phyloP scores from a whole-genome alignment of 257 asterid genomes.

The Przewalskia tangutica region DNA sequence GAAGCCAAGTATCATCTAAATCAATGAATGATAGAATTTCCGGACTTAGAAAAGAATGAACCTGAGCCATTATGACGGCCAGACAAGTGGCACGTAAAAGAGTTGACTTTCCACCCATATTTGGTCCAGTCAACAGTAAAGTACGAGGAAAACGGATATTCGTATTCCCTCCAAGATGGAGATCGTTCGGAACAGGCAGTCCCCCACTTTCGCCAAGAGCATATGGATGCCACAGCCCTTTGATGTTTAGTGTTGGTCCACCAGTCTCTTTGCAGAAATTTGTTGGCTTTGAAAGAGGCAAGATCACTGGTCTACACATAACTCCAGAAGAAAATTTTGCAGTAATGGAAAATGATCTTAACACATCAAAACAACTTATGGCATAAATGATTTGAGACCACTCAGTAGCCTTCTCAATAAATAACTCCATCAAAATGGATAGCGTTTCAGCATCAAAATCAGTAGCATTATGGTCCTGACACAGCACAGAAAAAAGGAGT shows the following conservation, averaged over 20 bases:
- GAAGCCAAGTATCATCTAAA: conserved; percentile 1
- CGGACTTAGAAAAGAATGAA: conserved; percentile 12
- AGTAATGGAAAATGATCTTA: conserved; percentile 74
- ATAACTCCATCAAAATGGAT: conserved; percentile 68
- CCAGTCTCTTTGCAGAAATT: conserved; percentile 27
- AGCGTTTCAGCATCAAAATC: conserved; percentile 66
- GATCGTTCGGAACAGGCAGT: conserved; percentile 75
- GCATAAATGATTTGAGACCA: conserved; percentile 86
- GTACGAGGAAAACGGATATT: conserved; percentile 40
- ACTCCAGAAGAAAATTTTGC: conserved; percentile 52
- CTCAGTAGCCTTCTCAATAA: conserved; percentile 66
- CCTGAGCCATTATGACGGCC: conserved; percentile 94
- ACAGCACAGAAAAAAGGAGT: conserved; percentile 16
- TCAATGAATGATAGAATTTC: conserved; percentile 2
- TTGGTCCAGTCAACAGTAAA: conserved; percentile 88
- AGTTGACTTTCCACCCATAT: conserved; percentile 97
- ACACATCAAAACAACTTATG: conserved; percentile 69
- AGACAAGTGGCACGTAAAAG: conserved; percentile 91
- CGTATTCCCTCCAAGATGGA: conserved; percentile 61
- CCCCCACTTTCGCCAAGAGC: conserved; percentile 73
- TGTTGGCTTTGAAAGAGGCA: conserved; percentile 42
- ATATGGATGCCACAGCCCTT: conserved; percentile 97
- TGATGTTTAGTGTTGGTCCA: conserved; percentile 45
- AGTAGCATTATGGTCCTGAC: conserved; percentile 58
- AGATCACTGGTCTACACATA: conserved; percentile 66